phyloP scores from a whole-genome alignment of 345 rosid species.

The Salix koriyanagi region DNA sequence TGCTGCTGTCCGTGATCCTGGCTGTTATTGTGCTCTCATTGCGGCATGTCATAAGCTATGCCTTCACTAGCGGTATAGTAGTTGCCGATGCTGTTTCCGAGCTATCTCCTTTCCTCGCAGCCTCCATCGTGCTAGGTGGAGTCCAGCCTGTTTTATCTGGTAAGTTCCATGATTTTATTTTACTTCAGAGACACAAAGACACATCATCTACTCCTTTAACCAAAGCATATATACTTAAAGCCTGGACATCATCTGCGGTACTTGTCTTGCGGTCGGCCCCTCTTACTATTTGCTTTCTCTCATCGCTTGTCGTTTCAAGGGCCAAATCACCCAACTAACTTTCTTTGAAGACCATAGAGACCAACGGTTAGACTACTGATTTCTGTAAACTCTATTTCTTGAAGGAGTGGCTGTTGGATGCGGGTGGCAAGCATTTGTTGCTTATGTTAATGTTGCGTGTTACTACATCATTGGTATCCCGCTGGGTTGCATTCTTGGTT shows the following conservation, averaged over 20 bases:
- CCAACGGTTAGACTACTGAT: neutral
- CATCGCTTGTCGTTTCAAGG: too few species aligned
- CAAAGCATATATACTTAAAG: too few species aligned
- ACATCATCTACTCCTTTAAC: too few species aligned
- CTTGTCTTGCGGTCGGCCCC: neutral
- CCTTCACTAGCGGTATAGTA: slow-evolving; percentile 47
- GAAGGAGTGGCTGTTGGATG: slow-evolving; percentile 79
- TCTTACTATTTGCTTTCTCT: too few species aligned
- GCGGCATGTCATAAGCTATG: slow-evolving; percentile 51
- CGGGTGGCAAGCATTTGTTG: slow-evolving; percentile 88
- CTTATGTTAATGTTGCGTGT: slow-evolving; percentile 72
- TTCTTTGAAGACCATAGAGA: neutral
- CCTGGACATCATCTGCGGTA: too few species aligned
- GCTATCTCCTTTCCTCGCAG: slow-evolving; percentile 48
- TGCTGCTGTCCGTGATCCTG: slow-evolving; percentile 37
- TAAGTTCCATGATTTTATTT: neutral
- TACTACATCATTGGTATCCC: slow-evolving; percentile 66
- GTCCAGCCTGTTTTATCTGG: slow-evolving; percentile 67
- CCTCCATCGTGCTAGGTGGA: slow-evolving; percentile 45
- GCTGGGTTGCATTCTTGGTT: slow-evolving; percentile 54
- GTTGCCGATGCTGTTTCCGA: slow-evolving; percentile 56
- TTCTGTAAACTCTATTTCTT: neutral
- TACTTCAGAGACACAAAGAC: too few species aligned
- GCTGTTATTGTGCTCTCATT: slow-evolving; percentile 36
- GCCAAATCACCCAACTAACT: neutral